Conservation (phyloP, 306 rosid species). For the Sindora glabra region DNA sequence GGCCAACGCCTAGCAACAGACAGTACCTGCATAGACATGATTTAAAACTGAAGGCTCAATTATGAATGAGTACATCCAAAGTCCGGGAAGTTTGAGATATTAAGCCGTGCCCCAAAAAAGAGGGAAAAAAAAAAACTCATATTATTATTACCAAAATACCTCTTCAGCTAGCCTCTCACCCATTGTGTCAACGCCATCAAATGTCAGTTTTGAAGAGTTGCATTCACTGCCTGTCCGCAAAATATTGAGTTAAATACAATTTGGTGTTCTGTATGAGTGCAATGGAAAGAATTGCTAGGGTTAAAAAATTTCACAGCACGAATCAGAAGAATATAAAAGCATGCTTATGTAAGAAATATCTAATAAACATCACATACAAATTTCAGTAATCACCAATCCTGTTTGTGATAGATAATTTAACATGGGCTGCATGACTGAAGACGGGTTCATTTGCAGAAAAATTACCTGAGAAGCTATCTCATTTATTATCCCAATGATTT, state of each 20-base stretch:
- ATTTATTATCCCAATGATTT: conserved; percentile 9
- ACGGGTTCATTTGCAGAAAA: background rate
- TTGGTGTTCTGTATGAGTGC: background rate
- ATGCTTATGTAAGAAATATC: background rate
- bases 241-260: conserved; percentile 13
- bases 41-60: background rate
- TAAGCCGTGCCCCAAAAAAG: background rate
- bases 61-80: background rate
- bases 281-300: background rate
- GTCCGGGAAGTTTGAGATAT: background rate
- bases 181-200: conserved; percentile 91
- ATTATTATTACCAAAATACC: conserved; percentile 55
- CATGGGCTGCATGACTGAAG: background rate
- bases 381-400: background rate
- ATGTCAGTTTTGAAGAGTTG: conserved; percentile 71
- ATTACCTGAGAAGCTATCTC: background rate
- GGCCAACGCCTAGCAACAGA: conserved; percentile 53
- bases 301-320: background rate
- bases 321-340: background rate
- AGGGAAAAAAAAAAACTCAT: too few species aligned
- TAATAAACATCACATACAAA: background rate
- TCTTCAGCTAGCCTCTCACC: conserved; percentile 91
- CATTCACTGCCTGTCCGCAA: conserved; percentile 81
- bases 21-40: conserved; percentile 53
- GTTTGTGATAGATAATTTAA: background rate